Conservation (phyloP, 352 stramenopile species). For the Phytophthora syringae region DNA sequence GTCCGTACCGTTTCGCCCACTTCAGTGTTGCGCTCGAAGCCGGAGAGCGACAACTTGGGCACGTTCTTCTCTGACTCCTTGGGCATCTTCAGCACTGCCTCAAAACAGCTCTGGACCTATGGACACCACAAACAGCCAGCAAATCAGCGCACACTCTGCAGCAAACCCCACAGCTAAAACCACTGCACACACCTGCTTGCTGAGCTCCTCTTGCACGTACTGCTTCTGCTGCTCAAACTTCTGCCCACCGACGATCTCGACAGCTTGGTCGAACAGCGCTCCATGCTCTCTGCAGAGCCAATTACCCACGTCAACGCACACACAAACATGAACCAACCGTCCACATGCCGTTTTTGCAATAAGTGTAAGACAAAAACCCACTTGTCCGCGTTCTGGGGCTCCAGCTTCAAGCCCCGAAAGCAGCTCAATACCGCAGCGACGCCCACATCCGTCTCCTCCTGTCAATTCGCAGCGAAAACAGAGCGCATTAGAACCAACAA, state of each 20-base stretch:
- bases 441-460: constrained; percentile 86
- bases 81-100: constrained; percentile 64
- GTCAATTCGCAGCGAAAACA: constrained; percentile 2
- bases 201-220: constrained; percentile 70
- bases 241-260: constrained; percentile 71
- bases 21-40: constrained; percentile 54
- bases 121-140: background rate
- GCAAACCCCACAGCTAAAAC: background rate
- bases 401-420: constrained; percentile 70
- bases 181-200: constrained; percentile 49
- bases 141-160: background rate
- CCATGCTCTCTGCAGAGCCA: constrained; percentile 55
- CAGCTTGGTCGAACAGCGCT: constrained; percentile 79
- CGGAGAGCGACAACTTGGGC: constrained; percentile 69
- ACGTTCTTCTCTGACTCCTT: constrained; percentile 34
- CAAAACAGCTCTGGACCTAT: constrained; percentile 61
- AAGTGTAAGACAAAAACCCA: constrained; percentile 15
- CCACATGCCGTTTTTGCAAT: background rate
- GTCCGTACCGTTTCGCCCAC: constrained; percentile 34
- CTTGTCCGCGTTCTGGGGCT: constrained; percentile 54
- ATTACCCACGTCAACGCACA: background rate
- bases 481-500: background rate
- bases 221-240: constrained; percentile 86
- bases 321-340: too few relatives aligned
- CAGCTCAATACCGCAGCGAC: constrained; percentile 81